Evolutionary conservation across 768 basidiomycete species (phyloP).

Genomic region (Arthromyces matolae): DNA sequence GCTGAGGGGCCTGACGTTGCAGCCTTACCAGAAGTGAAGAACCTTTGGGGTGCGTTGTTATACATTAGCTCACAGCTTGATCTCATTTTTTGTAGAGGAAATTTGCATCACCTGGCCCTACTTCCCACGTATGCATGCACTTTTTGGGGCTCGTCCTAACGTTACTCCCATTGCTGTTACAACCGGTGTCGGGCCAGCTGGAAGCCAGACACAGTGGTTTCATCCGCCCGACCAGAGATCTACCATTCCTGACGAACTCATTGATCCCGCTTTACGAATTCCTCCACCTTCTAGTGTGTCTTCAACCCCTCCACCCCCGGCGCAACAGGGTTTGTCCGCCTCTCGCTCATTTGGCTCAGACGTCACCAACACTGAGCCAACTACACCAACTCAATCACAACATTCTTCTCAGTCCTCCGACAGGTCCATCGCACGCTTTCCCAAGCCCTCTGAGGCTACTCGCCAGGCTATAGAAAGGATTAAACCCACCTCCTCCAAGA

Average conservation of each 20-base stretch:
- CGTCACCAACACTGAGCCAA: neutral
- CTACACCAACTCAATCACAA: neutral
- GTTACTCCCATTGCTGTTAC: slow-evolving; percentile 23
- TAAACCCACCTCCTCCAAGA: neutral
- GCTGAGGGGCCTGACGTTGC: neutral
- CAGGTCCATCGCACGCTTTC: neutral
- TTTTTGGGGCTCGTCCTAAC: slow-evolving; percentile 20
- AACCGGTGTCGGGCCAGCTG: slow-evolving; percentile 25
- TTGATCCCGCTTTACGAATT: neutral
- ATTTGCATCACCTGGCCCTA: neutral
- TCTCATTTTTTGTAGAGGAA: neutral
- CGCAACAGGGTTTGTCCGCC: neutral
- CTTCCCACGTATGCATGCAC: neutral
- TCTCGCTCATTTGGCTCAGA: neutral
- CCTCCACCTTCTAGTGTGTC: too few species aligned
- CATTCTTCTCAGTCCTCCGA: too few species aligned
- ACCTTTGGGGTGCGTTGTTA: slow-evolving; percentile 1
- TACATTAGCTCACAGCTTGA: too few species aligned
- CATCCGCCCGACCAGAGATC: slow-evolving; percentile 14
- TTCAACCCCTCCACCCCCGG: neutral
- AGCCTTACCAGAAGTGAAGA: neutral
- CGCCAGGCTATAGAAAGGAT: neutral
- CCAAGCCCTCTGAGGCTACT: neutral
- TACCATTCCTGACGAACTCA: neutral
- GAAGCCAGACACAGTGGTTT: slow-evolving; percentile 14